phyloP scores from a whole-genome alignment of 768 basidiomycete species.

The Phylloporus scabripes region DNA sequence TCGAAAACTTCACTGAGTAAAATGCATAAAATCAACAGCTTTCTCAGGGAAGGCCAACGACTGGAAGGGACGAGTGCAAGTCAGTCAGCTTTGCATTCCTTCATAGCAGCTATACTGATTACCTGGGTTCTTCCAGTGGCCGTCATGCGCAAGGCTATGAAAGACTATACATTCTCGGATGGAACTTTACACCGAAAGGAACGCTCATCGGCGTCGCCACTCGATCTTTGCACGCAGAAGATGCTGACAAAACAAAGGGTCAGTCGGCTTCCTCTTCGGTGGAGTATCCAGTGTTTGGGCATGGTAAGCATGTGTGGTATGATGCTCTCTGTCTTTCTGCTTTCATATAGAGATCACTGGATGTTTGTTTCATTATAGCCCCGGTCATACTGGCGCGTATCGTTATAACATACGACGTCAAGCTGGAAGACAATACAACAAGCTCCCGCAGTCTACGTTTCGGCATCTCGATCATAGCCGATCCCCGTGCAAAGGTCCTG shows the following conservation, averaged over 20 bases:
- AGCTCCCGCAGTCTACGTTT: constrained; percentile 1
- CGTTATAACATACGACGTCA: constrained; percentile 15
- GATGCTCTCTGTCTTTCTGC: background rate
- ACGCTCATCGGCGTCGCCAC: constrained; percentile 22
- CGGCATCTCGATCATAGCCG: background rate
- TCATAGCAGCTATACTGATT: background rate
- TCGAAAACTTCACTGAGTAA: constrained; percentile 12
- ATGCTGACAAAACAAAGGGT: constrained; percentile 28
- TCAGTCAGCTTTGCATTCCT: constrained; percentile 7
- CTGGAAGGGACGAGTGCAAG: constrained; percentile 25
- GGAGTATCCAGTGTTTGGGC: constrained; percentile 36
- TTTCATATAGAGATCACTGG: background rate
- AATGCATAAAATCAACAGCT: constrained; percentile 19
- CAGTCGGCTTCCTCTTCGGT: constrained; percentile 29
- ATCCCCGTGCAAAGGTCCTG: constrained; percentile 8
- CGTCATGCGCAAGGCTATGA: constrained; percentile 9
- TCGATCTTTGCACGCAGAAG: constrained; percentile 18
- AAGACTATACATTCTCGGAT: constrained; percentile 28
- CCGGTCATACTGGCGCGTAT: constrained; percentile 16
- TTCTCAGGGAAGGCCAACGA: constrained; percentile 21
- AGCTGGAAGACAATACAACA: constrained; percentile 5
- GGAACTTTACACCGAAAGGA: constrained; percentile 35
- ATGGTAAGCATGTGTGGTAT: constrained; percentile 16
- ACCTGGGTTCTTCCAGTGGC: background rate
- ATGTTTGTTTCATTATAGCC: background rate